A percentile compares a stretch with the other conserved stretches of the same genome.
Evolutionary conservation across 441 rosid genomes (phyloP).

Genomic region (Cnidoscolus chayamansa): DNA sequence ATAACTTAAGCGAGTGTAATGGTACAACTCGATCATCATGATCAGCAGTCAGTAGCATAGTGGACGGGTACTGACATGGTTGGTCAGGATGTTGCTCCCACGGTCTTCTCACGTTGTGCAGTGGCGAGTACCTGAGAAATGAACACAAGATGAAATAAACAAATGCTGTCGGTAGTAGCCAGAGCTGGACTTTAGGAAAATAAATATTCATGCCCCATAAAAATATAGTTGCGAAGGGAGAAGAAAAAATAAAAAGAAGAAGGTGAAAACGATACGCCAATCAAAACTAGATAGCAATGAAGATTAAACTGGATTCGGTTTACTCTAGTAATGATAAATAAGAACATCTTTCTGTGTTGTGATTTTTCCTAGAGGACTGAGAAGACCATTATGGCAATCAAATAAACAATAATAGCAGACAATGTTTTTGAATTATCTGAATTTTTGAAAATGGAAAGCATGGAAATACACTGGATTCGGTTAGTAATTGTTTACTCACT

Average conservation of each 20-base stretch:
- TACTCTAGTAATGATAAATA: not conserved
- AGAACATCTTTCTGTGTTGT: not conserved
- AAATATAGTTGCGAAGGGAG: not conserved
- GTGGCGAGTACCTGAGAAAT: slow-evolving; percentile 73
- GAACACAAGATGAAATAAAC: not conserved
- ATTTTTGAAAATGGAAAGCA: not conserved
- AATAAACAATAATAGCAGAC: not conserved
- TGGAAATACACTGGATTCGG: not conserved
- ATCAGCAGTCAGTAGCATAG: slow-evolving; percentile 96
- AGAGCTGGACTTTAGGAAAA: too few species aligned
- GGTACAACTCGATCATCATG: slow-evolving; percentile 98
- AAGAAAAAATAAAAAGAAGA: too few species aligned
- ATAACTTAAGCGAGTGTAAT: slow-evolving; percentile 73
- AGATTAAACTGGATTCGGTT: not conserved
- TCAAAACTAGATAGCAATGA: not conserved
- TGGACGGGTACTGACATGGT: slow-evolving; percentile 68
- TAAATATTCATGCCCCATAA: not conserved
- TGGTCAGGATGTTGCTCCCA: slow-evolving; percentile 57
- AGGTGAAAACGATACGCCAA: too few species aligned
- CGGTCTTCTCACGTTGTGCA: slow-evolving; percentile 86
- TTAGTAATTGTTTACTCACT: slow-evolving; percentile 43
- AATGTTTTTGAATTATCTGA: not conserved
- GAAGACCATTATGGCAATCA: too few species aligned
- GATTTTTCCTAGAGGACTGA: not conserved
- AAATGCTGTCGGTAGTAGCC: not conserved